Base-by-base conservation (phyloP, 169 alveolate genomes). In the Cytauxzoon felis region DNA sequence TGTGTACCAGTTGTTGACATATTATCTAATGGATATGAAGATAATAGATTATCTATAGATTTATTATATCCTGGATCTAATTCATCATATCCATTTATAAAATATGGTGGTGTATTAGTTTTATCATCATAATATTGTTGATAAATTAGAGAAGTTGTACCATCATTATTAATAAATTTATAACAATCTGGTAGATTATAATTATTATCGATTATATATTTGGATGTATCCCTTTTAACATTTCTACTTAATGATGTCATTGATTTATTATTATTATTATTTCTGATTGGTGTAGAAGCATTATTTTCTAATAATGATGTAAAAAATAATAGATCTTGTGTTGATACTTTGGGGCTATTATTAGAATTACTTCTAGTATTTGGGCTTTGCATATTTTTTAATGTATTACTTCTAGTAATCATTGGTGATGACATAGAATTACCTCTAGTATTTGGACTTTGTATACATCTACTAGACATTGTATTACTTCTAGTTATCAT, bases 261-360 rank as follows among this genome's bases (percentile, higher is more conserved):
- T 23, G 19, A 13, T 13, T 13, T n/a, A 13, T 13, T 38, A 38
- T 13, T n/a, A 40, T 27, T 30, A 11, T 23, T 33, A 6, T 38
- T 19, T 13, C 45, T 56, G 24, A 56, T 7, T n/a, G 66, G 66
- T 1, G 66, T 56, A 19, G 42, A 41, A 1, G 24, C 13, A 30
- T 19, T 56, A 9, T 41, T 52, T 50, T 56, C 66, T 52, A 56
- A 38, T 41, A 56, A 16, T 1, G 66, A 30, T 5, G 36, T 56
- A 41, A 56, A 56, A 21, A 56, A 5, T 4, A 32, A 49, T 16
- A 56, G 38, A 23, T 56, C 66, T 33, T 56, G 66, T 19, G 66
- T 56, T 5, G 59, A 19, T 3, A 56, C 66, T 41, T 40, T 56
- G n/a, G n/a, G n/a, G n/a, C n/a, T n/a, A n/a, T n/a, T n/a, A n/a